Evolutionary conservation across 1,284 basidiomycete species (phyloP).

Genomic region (Kalmanozyma brasiliensis): DNA sequence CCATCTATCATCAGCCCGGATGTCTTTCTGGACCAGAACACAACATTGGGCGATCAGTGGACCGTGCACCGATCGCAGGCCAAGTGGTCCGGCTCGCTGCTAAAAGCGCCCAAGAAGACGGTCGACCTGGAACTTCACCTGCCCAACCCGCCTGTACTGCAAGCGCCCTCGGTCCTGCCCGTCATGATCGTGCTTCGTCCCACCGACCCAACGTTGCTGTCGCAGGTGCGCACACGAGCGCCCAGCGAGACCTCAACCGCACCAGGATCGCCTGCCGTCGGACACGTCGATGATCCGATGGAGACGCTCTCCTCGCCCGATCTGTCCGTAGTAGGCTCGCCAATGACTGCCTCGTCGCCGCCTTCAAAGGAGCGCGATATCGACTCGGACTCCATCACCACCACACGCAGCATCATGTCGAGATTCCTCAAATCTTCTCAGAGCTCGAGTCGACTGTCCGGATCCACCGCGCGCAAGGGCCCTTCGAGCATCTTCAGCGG

Average conservation of each 20-base stretch:
- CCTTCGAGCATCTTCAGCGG: constrained; percentile 47
- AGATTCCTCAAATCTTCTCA: constrained; percentile 41
- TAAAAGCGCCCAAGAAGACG: constrained; percentile 44
- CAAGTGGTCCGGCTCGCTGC: constrained; percentile 56
- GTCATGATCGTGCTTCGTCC: constrained; percentile 58
- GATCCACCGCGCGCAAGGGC: constrained; percentile 18
- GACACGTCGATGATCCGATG: constrained; percentile 38
- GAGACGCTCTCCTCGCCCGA: constrained; percentile 22
- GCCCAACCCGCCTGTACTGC: constrained; percentile 44
- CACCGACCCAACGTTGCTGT: constrained; percentile 52
- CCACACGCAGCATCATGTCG: constrained; percentile 47
- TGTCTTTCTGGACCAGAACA: constrained; percentile 34
- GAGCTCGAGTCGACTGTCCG: constrained; percentile 26
- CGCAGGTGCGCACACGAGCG: constrained; percentile 29
- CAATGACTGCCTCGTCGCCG: constrained; percentile 7
- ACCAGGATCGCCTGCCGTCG: constrained; percentile 33
- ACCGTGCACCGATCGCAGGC: constrained; percentile 45
- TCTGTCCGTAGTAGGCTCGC: constrained; percentile 7
- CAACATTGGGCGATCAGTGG: constrained; percentile 51
- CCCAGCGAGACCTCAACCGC: constrained; percentile 40
- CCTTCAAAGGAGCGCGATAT: constrained; percentile 19
- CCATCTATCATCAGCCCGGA: constrained; percentile 49
- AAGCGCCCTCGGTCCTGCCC: constrained; percentile 58
- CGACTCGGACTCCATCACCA: constrained; percentile 47
- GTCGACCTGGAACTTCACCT: constrained; percentile 59